Percentiles rank a stretch among this genome's conserved stretches.
phyloP scores from a whole-genome alignment of 2,329 filamentous ascomycete genomes.

The Tolypocladium inflatum region DNA sequence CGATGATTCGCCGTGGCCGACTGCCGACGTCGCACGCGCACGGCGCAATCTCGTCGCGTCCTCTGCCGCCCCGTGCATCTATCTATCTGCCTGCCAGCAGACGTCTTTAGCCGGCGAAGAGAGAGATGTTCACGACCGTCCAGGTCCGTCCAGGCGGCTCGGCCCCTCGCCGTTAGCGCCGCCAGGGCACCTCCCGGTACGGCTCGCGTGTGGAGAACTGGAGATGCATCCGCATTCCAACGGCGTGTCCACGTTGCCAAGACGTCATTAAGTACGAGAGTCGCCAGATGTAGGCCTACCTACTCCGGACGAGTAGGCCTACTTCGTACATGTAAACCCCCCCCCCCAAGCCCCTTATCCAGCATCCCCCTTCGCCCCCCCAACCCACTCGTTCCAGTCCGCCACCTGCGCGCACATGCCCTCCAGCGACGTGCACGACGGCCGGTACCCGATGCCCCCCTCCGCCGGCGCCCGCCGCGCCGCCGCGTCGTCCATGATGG shows the following conservation, averaged over 20 bases:
- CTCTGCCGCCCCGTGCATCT: too few species aligned
- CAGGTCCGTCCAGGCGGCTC: neutral
- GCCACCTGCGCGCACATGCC: slow-evolving; percentile 29
- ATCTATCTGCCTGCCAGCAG: too few species aligned
- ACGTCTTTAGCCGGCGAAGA: too few species aligned
- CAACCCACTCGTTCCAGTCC: slow-evolving; percentile 25
- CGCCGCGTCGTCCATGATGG: slow-evolving; percentile 24
- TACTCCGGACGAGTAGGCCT: too few species aligned
- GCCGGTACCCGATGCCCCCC: slow-evolving; percentile 31
- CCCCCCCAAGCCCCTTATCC: too few species aligned
- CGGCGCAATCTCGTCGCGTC: too few species aligned
- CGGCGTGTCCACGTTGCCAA: neutral
- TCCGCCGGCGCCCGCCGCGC: slow-evolving; percentile 26
- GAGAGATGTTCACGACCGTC: too few species aligned
- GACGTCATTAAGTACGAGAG: too few species aligned
- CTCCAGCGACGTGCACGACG: slow-evolving; percentile 27
- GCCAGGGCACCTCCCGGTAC: neutral
- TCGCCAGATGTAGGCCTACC: too few species aligned
- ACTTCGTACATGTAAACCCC: too few species aligned
- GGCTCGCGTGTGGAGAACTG: neutral
- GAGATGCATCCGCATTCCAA: neutral
- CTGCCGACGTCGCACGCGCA: neutral
- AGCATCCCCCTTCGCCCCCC: too few species aligned
- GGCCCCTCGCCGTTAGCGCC: neutral
- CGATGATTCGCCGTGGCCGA: neutral